These are phyloP conservation scores for Capsicum chinense DNA, from an alignment of 257 asterid species.

Conservation along the genomic window DNA sequence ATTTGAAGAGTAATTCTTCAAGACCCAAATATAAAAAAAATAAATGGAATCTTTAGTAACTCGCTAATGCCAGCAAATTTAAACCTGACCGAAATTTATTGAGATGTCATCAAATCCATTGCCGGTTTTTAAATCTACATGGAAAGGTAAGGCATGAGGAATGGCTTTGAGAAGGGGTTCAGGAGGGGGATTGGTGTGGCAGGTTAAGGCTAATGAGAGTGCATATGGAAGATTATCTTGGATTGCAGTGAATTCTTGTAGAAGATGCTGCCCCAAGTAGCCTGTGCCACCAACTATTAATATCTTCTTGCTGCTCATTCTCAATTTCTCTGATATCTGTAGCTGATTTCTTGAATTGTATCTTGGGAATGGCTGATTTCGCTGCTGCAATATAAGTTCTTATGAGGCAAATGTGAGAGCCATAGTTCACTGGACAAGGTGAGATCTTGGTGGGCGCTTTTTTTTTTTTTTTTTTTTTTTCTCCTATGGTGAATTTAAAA, in stretches of 20 bases:
- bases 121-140: conserved; percentile 66
- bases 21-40: neutral
- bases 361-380: no score
- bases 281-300: conserved; percentile 89
- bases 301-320: conserved; percentile 54
- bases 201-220: conserved; percentile 62
- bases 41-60: neutral
- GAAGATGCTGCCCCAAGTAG: conserved; percentile 89
- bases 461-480: no score
- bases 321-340: neutral
- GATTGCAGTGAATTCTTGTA: conserved; percentile 52
- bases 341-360: neutral
- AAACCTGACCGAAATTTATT: conserved; percentile 74
- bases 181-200: conserved; percentile 65
- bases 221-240: conserved; percentile 39
- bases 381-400: no score
- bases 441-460: no score
- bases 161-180: conserved; percentile 59
- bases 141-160: conserved; percentile 67
- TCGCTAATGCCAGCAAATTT: neutral
- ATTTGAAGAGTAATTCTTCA: neutral
- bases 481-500: no score
- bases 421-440: no score
- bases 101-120: conserved; percentile 62
- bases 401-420: no score